Conservation (phyloP, 768 basidiomycete genomes). For the Basidioascus undulatus region DNA sequence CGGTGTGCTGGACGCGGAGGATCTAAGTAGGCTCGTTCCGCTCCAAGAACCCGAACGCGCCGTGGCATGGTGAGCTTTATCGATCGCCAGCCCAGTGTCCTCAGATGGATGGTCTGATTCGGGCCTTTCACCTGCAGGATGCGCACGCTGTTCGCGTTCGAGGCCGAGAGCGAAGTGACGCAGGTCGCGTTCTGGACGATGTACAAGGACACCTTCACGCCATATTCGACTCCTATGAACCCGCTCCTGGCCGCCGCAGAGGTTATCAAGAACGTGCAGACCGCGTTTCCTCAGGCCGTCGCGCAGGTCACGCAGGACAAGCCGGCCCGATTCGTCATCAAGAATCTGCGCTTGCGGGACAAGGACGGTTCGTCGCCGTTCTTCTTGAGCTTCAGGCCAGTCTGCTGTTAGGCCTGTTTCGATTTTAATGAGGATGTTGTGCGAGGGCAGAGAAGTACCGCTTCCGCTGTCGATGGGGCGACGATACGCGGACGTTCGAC, state of each 20-base stretch:
- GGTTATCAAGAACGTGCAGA: constrained; percentile 75
- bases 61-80: constrained; percentile 12
- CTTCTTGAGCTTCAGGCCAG: not conserved
- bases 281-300: constrained; percentile 60
- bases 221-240: constrained; percentile 23
- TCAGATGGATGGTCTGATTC: no score
- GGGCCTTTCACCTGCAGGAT: constrained; percentile 33
- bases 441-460: not conserved
- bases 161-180: constrained; percentile 53
- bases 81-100: not conserved
- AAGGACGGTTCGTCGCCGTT: not conserved
- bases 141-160: constrained; percentile 59
- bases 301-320: constrained; percentile 54
- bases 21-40: not conserved
- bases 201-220: constrained; percentile 60
- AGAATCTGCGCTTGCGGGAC: constrained; percentile 46
- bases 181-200: constrained; percentile 92
- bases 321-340: constrained; percentile 56
- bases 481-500: no score
- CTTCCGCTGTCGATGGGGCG: not conserved
- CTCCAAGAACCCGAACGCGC: constrained; percentile 2
- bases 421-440: no score
- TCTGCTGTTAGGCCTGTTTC: no score
- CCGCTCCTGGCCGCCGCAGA: constrained; percentile 56
- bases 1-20: no score